phyloP scores from a whole-genome alignment of 139 green algal genomes.

The Chlorella sorokiniana region DNA sequence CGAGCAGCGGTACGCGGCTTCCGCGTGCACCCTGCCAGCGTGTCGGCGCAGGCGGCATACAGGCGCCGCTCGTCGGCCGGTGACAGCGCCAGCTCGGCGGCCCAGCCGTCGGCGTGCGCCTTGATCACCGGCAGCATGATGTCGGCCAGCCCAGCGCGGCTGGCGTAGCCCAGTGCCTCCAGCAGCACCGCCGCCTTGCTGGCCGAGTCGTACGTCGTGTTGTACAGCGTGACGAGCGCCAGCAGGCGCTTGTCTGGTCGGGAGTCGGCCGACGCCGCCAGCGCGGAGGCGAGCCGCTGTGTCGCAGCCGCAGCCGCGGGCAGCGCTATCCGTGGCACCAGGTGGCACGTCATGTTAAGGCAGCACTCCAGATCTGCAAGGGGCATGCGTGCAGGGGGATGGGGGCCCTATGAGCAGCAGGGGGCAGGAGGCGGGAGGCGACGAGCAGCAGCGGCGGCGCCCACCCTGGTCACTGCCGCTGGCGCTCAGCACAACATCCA shows the following conservation, averaged over 20 bases:
- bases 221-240: constrained; percentile 58
- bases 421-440: not conserved
- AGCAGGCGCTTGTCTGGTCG: constrained; percentile 41
- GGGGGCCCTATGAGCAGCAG: not conserved
- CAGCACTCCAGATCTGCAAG: constrained; percentile 54
- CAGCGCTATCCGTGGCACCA: constrained; percentile 44
- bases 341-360: constrained; percentile 57
- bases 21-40: constrained; percentile 34
- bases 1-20: constrained; percentile 49
- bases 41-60: constrained; percentile 36
- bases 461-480: constrained; percentile 44
- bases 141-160: constrained; percentile 24
- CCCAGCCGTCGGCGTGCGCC: constrained; percentile 38
- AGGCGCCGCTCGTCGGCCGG: constrained; percentile 26
- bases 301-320: constrained; percentile 20
- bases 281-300: constrained; percentile 18
- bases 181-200: constrained; percentile 45
- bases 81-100: constrained; percentile 28
- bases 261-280: constrained; percentile 3
- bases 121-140: constrained; percentile 43
- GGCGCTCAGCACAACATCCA: constrained; percentile 50
- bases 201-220: constrained; percentile 35
- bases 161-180: constrained; percentile 35
- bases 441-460: not conserved
- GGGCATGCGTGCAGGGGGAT: not conserved